These are phyloP conservation scores for Nicotiana otophora DNA, from an alignment of 257 asterid species.

Conservation along the genomic window DNA sequence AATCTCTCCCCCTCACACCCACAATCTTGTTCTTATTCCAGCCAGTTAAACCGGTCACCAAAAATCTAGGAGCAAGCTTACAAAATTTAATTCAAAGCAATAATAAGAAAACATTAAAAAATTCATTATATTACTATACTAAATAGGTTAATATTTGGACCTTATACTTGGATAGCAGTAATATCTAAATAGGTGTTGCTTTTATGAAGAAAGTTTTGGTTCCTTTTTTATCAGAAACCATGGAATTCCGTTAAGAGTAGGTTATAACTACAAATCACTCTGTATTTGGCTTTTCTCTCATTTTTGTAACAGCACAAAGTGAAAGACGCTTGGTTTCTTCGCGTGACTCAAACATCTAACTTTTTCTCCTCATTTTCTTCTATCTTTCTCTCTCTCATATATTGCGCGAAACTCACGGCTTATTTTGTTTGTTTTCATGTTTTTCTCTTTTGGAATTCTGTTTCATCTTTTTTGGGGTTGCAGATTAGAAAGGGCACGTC, in stretches of 20 bases:
- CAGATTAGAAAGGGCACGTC: constrained; percentile 1
- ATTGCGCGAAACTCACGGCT: constrained; percentile 16
- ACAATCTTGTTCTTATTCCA: background rate
- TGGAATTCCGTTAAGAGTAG: constrained; percentile 15
- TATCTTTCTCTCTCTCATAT: background rate
- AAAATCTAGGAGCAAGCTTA: background rate
- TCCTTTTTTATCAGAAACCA: constrained; percentile 15
- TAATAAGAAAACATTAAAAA: background rate
- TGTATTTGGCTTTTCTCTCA: background rate
- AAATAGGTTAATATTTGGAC: background rate
- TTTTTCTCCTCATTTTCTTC: constrained; percentile 2
- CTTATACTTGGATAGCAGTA: background rate
- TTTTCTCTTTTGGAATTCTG: constrained; percentile 2
- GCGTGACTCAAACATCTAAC: constrained; percentile 8
- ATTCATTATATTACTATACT: background rate
- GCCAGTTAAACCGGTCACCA: background rate
- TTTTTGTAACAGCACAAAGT: background rate
- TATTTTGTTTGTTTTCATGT: background rate
- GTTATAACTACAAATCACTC: background rate
- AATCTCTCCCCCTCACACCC: background rate
- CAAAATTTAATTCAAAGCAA: background rate
- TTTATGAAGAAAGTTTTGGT: constrained; percentile 8
- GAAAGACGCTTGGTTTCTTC: constrained; percentile 10
- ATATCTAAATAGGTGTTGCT: background rate
- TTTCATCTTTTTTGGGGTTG: background rate